Evolutionary conservation across 352 stramenopile species (phyloP).

Genomic region (Phytophthora aleatoria): DNA sequence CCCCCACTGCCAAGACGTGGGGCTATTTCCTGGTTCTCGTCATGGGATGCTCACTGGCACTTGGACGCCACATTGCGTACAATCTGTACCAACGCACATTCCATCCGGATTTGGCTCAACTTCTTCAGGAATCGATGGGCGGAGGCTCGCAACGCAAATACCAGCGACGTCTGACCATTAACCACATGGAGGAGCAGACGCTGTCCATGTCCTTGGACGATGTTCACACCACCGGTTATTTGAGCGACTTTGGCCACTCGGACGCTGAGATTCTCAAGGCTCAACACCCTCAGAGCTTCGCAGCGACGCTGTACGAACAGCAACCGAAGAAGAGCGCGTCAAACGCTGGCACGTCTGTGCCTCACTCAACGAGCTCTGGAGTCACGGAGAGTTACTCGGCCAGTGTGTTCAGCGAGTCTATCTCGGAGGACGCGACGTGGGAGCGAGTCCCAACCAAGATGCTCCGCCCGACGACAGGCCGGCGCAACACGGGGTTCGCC

Average conservation of each 20-base stretch:
- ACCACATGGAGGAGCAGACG: constrained; percentile 73
- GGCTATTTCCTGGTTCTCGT: constrained; percentile 72
- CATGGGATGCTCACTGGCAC: constrained; percentile 69
- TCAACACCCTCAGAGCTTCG: constrained; percentile 32
- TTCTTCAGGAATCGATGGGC: constrained; percentile 69
- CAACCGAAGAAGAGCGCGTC: constrained; percentile 31
- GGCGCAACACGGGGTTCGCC: constrained; percentile 74
- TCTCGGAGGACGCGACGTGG: constrained; percentile 49
- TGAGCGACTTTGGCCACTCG: constrained; percentile 53
- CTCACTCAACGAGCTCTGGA: constrained; percentile 18
- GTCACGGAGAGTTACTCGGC: constrained; percentile 58
- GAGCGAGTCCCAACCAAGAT: constrained; percentile 45
- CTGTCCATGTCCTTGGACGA: constrained; percentile 84
- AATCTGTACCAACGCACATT: constrained; percentile 86
- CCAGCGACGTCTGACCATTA: constrained; percentile 69
- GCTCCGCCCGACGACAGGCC: constrained; percentile 39
- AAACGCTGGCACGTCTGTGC: constrained; percentile 11
- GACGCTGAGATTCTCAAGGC: constrained; percentile 51
- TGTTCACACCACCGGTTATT: constrained; percentile 49
- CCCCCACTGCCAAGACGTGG: constrained; percentile 52
- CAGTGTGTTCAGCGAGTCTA: constrained; percentile 68
- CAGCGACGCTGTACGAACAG: constrained; percentile 29
- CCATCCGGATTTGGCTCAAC: constrained; percentile 66
- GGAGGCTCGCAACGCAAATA: constrained; percentile 30
- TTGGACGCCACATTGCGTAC: constrained; percentile 76